Evolutionary conservation across 371 early-diverging fungal genomes (phyloP), one percentile per base, ranked within the genome.

Genomic region (Mortierella sp.): DNA sequence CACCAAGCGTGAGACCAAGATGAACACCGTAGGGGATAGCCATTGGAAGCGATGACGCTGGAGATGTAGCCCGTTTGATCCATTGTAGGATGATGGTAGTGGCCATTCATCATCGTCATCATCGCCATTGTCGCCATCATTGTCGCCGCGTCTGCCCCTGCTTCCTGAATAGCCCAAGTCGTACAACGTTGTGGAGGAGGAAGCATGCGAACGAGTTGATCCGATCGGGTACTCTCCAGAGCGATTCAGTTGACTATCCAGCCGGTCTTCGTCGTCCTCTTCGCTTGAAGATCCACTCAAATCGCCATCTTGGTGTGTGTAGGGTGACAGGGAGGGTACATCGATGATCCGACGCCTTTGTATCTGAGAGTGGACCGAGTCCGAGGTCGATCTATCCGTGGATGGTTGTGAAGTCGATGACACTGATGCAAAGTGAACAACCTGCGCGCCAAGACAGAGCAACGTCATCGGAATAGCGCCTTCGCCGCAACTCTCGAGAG

Each of bases 381-480:
- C 23, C 8, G 43, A 48, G 14, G 39, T 3, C 27, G 18, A 23
- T 13, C 34, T 28, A 14, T 3, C 16, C 14, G n/a, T 10, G 28
- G 30, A 50, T 4, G 51, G 1, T 12, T 54, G 55, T n/a, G 63
- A 19, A 8, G 61, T n/a, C 2, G 42, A 16, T 6, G 62, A 56
- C 28, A 60, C 24, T 7, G 66, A 27, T 13, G 73, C 64, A 48
- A 73, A 63, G 12, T 67, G 45, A 9, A 67, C 60, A 7, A 92
- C 72, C 67, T 92, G 90, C 16, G 90, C 85, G 14, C 92, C 92
- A 0, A 92, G 82, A 63, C 90, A 88, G 12, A 89, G 72, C 48
- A 92, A 67, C 18, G 89, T 84, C 53, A 90, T 79, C 5, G 92
- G 92, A n/a, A 92, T 88, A 6, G 90, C 85, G 0, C 89, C 89